These are phyloP conservation scores for Ophiostoma piceae DNA, from an alignment of 2,329 filamentous ascomycete genomes.

Conservation along the genomic window DNA sequence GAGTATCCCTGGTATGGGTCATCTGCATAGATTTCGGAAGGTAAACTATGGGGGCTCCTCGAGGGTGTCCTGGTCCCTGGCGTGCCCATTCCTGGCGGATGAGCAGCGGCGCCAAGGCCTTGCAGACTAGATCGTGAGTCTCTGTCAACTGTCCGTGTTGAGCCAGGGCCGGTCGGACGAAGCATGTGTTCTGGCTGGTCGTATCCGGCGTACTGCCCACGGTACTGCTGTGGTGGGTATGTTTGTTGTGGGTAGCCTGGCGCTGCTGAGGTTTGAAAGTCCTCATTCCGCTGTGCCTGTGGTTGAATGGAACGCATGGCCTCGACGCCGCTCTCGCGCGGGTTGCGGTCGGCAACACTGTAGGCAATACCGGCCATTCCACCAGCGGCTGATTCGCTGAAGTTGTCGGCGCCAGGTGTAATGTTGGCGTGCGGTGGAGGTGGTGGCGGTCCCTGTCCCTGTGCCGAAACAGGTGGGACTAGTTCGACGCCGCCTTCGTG, in stretches of 20 bases:
- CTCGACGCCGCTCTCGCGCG: constrained; percentile 60
- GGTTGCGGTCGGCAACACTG: constrained; percentile 59
- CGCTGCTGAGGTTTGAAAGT: neutral
- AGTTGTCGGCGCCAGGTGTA: constrained; percentile 64
- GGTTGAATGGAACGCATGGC: constrained; percentile 45
- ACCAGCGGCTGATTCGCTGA: constrained; percentile 56
- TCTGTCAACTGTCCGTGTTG: constrained; percentile 32
- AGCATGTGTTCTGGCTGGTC: constrained; percentile 23
- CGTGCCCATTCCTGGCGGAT: constrained; percentile 36
- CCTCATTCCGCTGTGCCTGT: constrained; percentile 13
- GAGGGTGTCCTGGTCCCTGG: constrained; percentile 37
- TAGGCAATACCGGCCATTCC: constrained; percentile 65
- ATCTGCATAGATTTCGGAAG: constrained; percentile 49
- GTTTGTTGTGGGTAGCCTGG: constrained; percentile 30
- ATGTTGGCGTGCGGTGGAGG: constrained; percentile 37
- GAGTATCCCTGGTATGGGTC: constrained; percentile 62
- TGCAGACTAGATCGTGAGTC: constrained; percentile 43
- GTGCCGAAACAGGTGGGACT: neutral
- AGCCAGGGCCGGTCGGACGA: constrained; percentile 20
- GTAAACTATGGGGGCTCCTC: constrained; percentile 46
- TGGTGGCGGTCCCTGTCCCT: constrained; percentile 23
- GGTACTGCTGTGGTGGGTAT: constrained; percentile 29
- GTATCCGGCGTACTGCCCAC: constrained; percentile 24
- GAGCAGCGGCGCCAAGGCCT: constrained; percentile 36
- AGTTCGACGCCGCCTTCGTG: neutral